Conservation (phyloP, 2,329 filamentous ascomycete genomes). For the Cladophialophora bantiana region DNA sequence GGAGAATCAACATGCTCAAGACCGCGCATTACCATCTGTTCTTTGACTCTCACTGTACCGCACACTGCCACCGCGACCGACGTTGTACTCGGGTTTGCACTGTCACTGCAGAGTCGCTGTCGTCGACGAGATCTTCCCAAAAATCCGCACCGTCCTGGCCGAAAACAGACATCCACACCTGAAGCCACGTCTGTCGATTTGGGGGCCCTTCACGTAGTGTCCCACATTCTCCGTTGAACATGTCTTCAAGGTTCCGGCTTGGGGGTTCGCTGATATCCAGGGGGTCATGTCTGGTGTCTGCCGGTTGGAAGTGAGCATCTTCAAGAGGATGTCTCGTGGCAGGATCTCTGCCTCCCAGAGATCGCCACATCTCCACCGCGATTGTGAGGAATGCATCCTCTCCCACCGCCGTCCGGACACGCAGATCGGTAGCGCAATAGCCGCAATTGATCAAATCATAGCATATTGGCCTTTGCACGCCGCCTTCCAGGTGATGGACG, state of each 20-base stretch:
- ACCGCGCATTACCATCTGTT: neutral
- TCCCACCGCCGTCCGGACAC: neutral
- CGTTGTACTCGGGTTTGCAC: neutral
- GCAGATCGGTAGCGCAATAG: neutral
- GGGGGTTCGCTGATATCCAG: neutral
- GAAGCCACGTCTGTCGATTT: neutral
- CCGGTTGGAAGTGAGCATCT: neutral
- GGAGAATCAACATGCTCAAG: neutral
- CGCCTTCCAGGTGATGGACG: neutral
- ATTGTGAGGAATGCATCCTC: neutral
- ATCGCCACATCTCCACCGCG: neutral
- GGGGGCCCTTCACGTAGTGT: neutral
- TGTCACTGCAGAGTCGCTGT: neutral
- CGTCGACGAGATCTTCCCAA: neutral
- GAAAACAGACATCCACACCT: neutral
- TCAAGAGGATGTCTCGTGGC: neutral
- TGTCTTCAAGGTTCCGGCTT: neutral
- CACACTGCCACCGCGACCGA: neutral
- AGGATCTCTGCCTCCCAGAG: neutral
- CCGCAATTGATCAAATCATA: neutral
- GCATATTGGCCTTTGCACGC: neutral
- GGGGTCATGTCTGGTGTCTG: neutral
- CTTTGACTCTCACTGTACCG: neutral
- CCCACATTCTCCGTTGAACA: neutral
- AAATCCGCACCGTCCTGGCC: neutral